phyloP scores from a whole-genome alignment of 75 land plant species.

The Ceratopteris richardii region DNA sequence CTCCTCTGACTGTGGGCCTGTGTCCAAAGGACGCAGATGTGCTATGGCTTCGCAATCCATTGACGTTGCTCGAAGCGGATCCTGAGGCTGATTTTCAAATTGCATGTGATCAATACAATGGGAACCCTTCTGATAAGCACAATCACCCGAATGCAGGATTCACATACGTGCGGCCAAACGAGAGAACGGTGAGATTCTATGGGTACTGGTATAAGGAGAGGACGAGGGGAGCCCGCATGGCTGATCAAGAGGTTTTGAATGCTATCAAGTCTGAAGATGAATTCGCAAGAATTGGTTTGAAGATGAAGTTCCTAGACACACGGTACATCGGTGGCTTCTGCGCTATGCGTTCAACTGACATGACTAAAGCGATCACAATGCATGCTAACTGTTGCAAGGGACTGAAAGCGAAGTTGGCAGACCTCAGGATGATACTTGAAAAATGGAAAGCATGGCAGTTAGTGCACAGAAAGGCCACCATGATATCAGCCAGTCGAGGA shows the following conservation, averaged over 20 bases:
- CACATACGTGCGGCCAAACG: constrained; percentile 27
- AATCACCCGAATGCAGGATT: constrained; percentile 43
- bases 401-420: constrained; percentile 27
- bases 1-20: too few relatives aligned
- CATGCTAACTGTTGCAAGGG: constrained; percentile 47
- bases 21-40: constrained; percentile 32
- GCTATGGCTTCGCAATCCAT: constrained; percentile 43
- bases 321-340: constrained; percentile 37
- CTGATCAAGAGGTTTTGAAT: constrained; percentile 44
- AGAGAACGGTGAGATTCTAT: constrained; percentile 31
- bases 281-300: constrained; percentile 17
- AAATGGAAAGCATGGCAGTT: constrained; percentile 26
- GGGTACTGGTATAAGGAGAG: constrained; percentile 34
- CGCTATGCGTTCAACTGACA: constrained; percentile 13
- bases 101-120: constrained; percentile 40
- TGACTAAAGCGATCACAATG: constrained; percentile 34
- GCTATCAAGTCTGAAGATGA: constrained; percentile 15
- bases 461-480: too few relatives aligned
- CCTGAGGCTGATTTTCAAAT: constrained; percentile 37
- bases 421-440: constrained; percentile 31
- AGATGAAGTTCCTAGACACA: constrained; percentile 27
- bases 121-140: constrained; percentile 22
- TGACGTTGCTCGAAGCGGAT: constrained; percentile 8
- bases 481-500: too few relatives aligned
- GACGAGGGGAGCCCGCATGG: constrained; percentile 19